Evolutionary conservation across 768 basidiomycete species (phyloP).

Genomic region (Tricholoma matsutake): DNA sequence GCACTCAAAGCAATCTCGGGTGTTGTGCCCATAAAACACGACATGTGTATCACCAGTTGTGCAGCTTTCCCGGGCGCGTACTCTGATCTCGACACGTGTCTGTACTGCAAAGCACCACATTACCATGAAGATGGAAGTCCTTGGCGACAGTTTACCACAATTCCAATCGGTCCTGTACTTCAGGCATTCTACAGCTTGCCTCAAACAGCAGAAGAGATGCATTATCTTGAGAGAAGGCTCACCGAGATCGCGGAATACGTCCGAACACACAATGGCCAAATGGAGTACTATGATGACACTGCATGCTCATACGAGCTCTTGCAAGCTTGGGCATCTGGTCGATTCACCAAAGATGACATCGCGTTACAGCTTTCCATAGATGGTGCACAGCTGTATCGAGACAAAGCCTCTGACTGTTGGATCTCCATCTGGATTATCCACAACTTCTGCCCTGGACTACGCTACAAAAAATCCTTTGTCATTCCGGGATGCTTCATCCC

Average conservation of each 20-base stretch:
- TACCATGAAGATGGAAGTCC: not conserved
- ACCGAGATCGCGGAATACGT: not conserved
- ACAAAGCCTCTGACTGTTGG: no score
- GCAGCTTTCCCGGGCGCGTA: constrained; percentile 6
- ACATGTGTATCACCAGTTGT: constrained; percentile 1
- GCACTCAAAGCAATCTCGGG: constrained; percentile 12
- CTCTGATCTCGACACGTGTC: constrained; percentile 1
- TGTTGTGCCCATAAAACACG: constrained; percentile 11
- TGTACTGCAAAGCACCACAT: not conserved
- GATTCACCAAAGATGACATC: no score
- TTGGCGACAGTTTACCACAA: not conserved
- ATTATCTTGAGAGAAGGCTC: not conserved
- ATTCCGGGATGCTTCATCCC: constrained; percentile 4
- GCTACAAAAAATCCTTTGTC: constrained; percentile 3
- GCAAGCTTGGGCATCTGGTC: not conserved
- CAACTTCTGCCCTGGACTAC: not conserved
- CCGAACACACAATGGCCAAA: not conserved
- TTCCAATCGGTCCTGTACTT: not conserved
- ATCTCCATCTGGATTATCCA: no score
- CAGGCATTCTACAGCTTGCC: not conserved
- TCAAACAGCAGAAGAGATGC: not conserved
- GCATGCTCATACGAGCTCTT: constrained; percentile 4
- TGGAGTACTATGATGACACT: constrained; percentile 1
- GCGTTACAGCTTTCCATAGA: constrained; percentile 3
- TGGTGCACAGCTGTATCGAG: constrained; percentile 5